Base-by-base conservation (phyloP, 2,329 filamentous ascomycete genomes). In the Torrubiellomyces zombiae region DNA sequence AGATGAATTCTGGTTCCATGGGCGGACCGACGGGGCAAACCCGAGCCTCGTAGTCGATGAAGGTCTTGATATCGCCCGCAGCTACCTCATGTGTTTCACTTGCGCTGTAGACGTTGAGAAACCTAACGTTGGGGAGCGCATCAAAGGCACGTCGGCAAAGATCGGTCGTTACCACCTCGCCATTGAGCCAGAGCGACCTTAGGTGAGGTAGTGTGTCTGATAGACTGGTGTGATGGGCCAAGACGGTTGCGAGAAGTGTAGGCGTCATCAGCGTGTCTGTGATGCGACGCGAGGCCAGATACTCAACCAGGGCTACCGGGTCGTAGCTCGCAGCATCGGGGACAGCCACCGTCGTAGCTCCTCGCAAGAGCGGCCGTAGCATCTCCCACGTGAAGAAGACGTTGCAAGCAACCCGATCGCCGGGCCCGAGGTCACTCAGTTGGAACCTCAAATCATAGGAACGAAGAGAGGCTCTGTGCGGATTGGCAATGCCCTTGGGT, bases 351-450 rank as follows among this genome's bases (percentile, higher is more conserved):
- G 80, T 75, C 0, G 79, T 81, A 3, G 77, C 79, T 37, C 79
- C 79, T 27, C 78, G 66, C 27, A 86, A 45, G 21, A 86, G 56
- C 7, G 79, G 79, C 5, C 79, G 74, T 27, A 86, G 48, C 28
- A 85, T 83, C 45, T 86, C 79, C 79, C 79, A 86, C 23, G 85
- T 63, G 43, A 86, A 86, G 48, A 85, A 86, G 30, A 85, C 79
- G 55, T 85, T 86, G 53, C 78, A 85, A n/a, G 79, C 79, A 8
- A 85, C 77, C 6, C 79, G 67, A 37, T 83, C 79, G 10, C 77
- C 77, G 0, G 72, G 73, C 11, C 62, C 50, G 3, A 81, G 55
- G 43, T 85, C 73, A 35, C 70, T 75, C 24, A 85, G 47, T 7
- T 53, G 57, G 40, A 85, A 85, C 45, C 79, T 59, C 33, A 81